Evolutionary conservation across 1,284 basidiomycete species (phyloP).

Genomic region (Trichosporon inkin): DNA sequence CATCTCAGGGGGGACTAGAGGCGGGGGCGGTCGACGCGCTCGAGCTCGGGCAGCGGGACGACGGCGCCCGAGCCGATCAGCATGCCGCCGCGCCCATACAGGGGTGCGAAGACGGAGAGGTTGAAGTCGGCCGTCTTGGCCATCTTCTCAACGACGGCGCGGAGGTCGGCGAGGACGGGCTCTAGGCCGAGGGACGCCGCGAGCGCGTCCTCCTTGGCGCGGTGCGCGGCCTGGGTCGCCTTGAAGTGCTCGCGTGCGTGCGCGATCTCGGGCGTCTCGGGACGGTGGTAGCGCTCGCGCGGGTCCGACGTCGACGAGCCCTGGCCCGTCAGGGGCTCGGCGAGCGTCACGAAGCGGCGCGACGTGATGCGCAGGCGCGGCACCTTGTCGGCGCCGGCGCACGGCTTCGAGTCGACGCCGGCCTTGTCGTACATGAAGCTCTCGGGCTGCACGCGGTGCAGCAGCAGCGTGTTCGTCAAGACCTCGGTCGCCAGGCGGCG

Average conservation of each 20-base stretch:
- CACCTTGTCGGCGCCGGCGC: slow-evolving; percentile 12
- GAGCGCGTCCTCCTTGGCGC: slow-evolving; percentile 13
- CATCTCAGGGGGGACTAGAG: too few relatives aligned
- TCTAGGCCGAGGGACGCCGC: slow-evolving; percentile 19
- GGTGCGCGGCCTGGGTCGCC: not conserved
- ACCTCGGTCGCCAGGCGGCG: slow-evolving; percentile 18
- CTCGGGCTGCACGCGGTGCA: slow-evolving; percentile 27
- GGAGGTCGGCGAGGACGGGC: slow-evolving; percentile 33
- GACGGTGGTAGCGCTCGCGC: slow-evolving; percentile 24
- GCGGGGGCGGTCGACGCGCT: not conserved
- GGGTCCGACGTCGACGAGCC: slow-evolving; percentile 19
- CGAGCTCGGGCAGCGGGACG: slow-evolving; percentile 20
- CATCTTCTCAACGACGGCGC: slow-evolving; percentile 52
- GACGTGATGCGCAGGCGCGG: slow-evolving; percentile 21
- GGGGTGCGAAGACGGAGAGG: slow-evolving; percentile 26
- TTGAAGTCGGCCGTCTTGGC: slow-evolving; percentile 53
- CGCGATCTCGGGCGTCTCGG: slow-evolving; percentile 10
- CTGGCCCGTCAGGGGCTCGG: slow-evolving; percentile 24
- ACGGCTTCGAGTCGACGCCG: slow-evolving; percentile 19
- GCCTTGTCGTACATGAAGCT: slow-evolving; percentile 24
- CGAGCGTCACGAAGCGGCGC: slow-evolving; percentile 23
- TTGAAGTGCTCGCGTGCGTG: slow-evolving; percentile 18
- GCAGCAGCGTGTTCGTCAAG: slow-evolving; percentile 23
- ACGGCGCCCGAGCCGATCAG: slow-evolving; percentile 21
- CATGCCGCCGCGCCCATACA: slow-evolving; percentile 23